Evolutionary conservation across 148 eudicot species (phyloP), one percentile per base, ranked within the genome.

Genomic region (Fagopyrum esculentum): DNA sequence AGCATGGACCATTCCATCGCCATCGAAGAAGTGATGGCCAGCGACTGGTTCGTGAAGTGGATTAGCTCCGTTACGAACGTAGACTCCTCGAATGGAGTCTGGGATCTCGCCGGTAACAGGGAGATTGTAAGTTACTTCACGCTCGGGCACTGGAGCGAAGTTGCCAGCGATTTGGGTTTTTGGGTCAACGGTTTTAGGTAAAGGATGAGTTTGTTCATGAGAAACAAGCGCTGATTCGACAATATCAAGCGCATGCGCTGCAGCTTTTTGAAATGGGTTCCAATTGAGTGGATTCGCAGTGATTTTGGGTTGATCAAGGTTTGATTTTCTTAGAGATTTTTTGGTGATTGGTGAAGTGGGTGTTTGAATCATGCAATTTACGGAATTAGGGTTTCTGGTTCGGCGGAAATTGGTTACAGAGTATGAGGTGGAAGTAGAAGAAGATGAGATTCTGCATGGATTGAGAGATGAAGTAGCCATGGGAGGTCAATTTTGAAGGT

Each of bases 141-240:
- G 76, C 46, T 73, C 76, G 16, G 76, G 66, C 66, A 73, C 76
- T 48, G 76, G 76, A 2, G 76, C 76, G 29, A 73, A 73, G 76
- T 73, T 73, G 47, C 76, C 76, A 10, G 76, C n/a, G 35, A 73
- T 73, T 17, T 73, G 76, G 22, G 56, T 35, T 1, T 59, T 45
- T 3, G 77, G 77, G 12, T 75, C 77, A 44, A 71, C 55, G 26
- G 77, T 75, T 17, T 75, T 75, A 10, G 77, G 77, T 16, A 75
- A 57, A 3, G 77, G 70, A 22, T 12, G 55, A 5, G 29, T n/a
- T 12, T 63, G 51, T 44, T 76, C 78, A 15, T 51, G 73, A 4
- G 73, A 35, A 9, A 69, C 26, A 4, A 76, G 45, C 4, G 78
- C 78, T 3, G 70, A 54, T 6, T 76, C 78, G 11, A 44, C 73